Evolutionary conservation across 1,139 yeast species (phyloP).

Genomic region (Diutina catenulata): DNA sequence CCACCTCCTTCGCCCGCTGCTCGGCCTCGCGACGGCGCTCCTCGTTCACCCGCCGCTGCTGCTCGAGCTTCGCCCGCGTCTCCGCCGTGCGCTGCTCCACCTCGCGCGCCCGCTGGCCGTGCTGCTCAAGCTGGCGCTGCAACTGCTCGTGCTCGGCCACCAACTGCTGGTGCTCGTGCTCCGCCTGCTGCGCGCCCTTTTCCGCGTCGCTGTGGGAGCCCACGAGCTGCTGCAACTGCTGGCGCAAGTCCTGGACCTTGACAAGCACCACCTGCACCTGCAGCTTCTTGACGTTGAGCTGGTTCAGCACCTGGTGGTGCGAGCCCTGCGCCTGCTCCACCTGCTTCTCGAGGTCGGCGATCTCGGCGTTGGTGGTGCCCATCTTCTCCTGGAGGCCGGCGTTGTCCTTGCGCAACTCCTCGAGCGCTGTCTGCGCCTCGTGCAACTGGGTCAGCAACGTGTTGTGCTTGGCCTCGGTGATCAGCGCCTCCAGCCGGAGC

Average conservation of each 20-base stretch:
- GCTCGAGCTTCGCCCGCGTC: neutral
- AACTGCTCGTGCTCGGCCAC: neutral
- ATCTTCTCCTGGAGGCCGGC: constrained; percentile 55
- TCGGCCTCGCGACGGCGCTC: neutral
- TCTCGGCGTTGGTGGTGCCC: constrained; percentile 55
- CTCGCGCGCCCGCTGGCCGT: neutral
- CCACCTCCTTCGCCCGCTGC: neutral
- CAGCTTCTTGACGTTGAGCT: constrained; percentile 53
- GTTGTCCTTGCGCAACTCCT: constrained; percentile 57
- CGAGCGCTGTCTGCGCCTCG: constrained; percentile 46
- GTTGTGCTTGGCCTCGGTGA: constrained; percentile 73
- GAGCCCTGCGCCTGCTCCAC: constrained; percentile 40
- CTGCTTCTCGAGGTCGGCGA: constrained; percentile 45
- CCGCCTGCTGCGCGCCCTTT: neutral
- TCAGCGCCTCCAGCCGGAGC: constrained; percentile 62
- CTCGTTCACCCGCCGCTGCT: too few species aligned
- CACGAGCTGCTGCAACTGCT: constrained; percentile 12
- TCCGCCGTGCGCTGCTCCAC: neutral
- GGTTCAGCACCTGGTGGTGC: constrained; percentile 47
- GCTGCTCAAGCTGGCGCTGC: neutral
- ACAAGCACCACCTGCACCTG: constrained; percentile 54
- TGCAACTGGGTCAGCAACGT: constrained; percentile 60
- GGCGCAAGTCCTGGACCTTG: constrained; percentile 37
- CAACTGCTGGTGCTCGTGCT: constrained; percentile 1
- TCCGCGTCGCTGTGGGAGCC: constrained; percentile 15